Evolutionary conservation across 495 filamentous ascomycete species (phyloP), one percentile per base, ranked within the genome.

Genomic region (Hypomontagnella monticulosa): DNA sequence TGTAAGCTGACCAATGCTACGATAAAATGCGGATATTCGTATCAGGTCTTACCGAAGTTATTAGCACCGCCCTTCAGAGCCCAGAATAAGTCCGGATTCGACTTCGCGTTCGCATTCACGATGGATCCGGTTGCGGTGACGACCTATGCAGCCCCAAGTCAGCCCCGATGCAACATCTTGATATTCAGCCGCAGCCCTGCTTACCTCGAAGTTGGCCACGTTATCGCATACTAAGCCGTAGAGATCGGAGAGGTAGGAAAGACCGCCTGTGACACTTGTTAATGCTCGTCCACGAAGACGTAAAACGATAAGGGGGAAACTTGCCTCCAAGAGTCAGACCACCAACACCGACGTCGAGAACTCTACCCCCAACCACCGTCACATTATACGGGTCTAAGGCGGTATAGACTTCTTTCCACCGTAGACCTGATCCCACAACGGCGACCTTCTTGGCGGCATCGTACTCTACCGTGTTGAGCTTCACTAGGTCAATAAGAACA

Each of bases 221-320:
- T 84, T 84, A 59, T 83, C 82, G 14, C 81, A 84, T 1, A 79
- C 83, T 74, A 82, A 81, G 11, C 84, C 85, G 56, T 85, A 83
- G 46, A 85, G 76, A 19, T 80, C 78, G 11, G 82, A 79, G 30
- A 86, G 67, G 63, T 83, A 86, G 8, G 69, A 71, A 2, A 78
- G 70, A 1, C 84, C 83, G 42, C 82, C 54, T 66, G 16, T 34
- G 20, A 23, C 15, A 37, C 30, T 37, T 36, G 42, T 63, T 36
- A 66, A 41, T 32, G 41, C 9, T 32, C 16, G 66, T 19, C 43
- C 67, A 44, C 56, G 46, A 49, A 43, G 19, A n/a, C 36, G 46
- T 51, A 50, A 18, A 47, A 54, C 4, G 27, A 41, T 23, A 19
- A 10, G 34, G 16, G 11, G 0, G 16, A 20, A 4, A 57, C 59